Percentiles rank a stretch among this genome's conserved stretches.
Evolutionary conservation across 345 rosid species (phyloP).

Genomic region (Salix viminalis): DNA sequence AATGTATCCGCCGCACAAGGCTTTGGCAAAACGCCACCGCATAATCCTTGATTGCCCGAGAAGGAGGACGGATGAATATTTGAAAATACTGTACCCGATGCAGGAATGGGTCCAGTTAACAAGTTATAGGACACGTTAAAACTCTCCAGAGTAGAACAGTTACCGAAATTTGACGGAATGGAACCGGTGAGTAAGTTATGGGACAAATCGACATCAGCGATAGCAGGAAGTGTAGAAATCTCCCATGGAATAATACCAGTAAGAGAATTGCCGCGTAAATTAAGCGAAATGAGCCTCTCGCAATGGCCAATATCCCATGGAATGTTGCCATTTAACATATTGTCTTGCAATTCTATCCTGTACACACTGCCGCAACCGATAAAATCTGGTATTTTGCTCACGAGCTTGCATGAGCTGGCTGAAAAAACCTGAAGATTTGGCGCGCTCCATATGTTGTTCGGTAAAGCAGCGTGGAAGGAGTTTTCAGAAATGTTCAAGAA

Average conservation of each 20-base stretch:
- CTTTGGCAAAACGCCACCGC: constrained; percentile 54
- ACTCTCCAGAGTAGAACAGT: constrained; percentile 65
- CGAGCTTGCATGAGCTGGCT: constrained; percentile 49
- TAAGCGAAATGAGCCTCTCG: constrained; percentile 64
- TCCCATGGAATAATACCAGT: constrained; percentile 81
- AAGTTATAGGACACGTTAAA: constrained; percentile 80
- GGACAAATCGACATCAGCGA: constrained; percentile 78
- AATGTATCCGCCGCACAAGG: constrained; percentile 46
- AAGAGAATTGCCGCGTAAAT: constrained; percentile 67
- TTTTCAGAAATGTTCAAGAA: constrained; percentile 74
- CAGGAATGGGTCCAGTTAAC: constrained; percentile 74
- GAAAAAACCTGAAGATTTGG: constrained; percentile 67
- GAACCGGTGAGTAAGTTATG: constrained; percentile 70
- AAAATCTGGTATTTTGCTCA: constrained; percentile 67
- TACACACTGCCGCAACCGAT: constrained; percentile 63
- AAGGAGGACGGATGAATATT: constrained; percentile 78
- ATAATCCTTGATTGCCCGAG: constrained; percentile 66
- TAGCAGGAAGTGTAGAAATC: constrained; percentile 63
- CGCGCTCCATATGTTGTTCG: constrained; percentile 58
- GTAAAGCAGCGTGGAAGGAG: constrained; percentile 45
- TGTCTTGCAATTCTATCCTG: constrained; percentile 73
- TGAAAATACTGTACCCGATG: constrained; percentile 53
- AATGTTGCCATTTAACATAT: constrained; percentile 62
- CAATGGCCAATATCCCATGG: constrained; percentile 86
- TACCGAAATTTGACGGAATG: constrained; percentile 75